phyloP scores from a whole-genome alignment of 2,329 filamentous ascomycete species.

The Fusarium verrucosum region DNA sequence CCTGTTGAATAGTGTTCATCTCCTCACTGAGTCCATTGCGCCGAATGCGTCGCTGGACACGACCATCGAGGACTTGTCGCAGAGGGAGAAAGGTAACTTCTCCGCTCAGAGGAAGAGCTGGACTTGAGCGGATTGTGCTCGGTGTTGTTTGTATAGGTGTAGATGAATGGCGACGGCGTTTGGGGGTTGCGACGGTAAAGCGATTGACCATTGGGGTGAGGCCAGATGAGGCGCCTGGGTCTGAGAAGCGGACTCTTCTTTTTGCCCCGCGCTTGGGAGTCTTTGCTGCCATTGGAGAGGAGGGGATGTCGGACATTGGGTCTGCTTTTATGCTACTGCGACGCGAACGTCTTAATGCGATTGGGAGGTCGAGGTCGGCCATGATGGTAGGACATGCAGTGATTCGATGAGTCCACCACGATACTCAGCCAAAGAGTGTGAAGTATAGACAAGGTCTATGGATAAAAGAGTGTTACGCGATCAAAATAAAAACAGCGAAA shows the following conservation, averaged over 20 bases:
- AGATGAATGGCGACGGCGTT: constrained; percentile 58
- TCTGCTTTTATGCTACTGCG: constrained; percentile 53
- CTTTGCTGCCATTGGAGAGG: constrained; percentile 32
- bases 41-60: constrained; percentile 65
- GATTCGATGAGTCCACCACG: too few species aligned
- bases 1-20: constrained; percentile 61
- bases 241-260: constrained; percentile 68
- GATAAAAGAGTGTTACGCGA: neutral
- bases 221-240: constrained; percentile 62
- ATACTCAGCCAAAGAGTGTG: too few species aligned
- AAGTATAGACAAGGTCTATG: neutral
- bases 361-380: constrained; percentile 57
- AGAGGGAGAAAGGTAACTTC: constrained; percentile 56
- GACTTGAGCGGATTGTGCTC: constrained; percentile 28
- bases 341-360: constrained; percentile 65
- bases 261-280: constrained; percentile 49
- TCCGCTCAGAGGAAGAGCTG: constrained; percentile 45
- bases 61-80: constrained; percentile 65
- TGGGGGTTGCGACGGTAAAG: constrained; percentile 54
- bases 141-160: constrained; percentile 48
- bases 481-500: constrained; percentile 8
- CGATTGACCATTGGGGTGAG: constrained; percentile 68
- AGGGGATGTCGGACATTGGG: constrained; percentile 30
- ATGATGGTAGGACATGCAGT: constrained; percentile 47
- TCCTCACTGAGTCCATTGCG: constrained; percentile 67